phyloP scores from a whole-genome alignment of 257 asterid species.

The Forsythia suspensa region DNA sequence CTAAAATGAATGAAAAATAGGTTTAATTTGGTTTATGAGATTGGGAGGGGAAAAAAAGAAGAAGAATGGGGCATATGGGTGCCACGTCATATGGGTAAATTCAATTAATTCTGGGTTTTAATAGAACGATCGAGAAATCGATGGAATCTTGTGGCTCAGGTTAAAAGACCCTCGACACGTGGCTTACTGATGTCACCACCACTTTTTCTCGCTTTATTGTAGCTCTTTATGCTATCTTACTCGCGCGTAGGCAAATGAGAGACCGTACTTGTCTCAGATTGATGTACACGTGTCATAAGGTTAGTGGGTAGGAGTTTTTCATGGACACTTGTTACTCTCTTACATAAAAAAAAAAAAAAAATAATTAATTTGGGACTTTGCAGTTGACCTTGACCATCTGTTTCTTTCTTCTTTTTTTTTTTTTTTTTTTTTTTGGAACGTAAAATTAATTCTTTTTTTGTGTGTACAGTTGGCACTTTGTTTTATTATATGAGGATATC shows the following conservation, averaged over 20 bases:
- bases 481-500: too few relatives aligned
- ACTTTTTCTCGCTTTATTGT: constrained; percentile 19
- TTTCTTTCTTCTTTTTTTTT: too few relatives aligned
- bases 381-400: too few relatives aligned
- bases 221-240: constrained; percentile 4
- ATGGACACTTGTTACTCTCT: background rate
- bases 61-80: constrained; percentile 16
- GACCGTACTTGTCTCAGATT: constrained; percentile 17
- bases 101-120: background rate
- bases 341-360: background rate
- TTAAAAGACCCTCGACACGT: constrained; percentile 60
- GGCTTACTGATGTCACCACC: constrained; percentile 48
- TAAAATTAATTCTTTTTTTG: too few relatives aligned
- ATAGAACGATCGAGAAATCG: constrained; percentile 52
- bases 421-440: too few relatives aligned
- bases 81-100: constrained; percentile 59
- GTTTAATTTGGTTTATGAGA: constrained; percentile 10
- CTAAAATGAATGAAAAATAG: constrained; percentile 18
- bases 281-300: constrained; percentile 19
- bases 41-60: constrained; percentile 19
- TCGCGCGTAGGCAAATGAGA: constrained; percentile 25
- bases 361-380: too few relatives aligned
- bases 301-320: constrained; percentile 26
- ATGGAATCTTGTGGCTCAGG: constrained; percentile 68
- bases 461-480: too few relatives aligned